These are phyloP conservation scores for Boehmeria nivea DNA, from an alignment of 306 rosid genomes.

Conservation along the genomic window DNA sequence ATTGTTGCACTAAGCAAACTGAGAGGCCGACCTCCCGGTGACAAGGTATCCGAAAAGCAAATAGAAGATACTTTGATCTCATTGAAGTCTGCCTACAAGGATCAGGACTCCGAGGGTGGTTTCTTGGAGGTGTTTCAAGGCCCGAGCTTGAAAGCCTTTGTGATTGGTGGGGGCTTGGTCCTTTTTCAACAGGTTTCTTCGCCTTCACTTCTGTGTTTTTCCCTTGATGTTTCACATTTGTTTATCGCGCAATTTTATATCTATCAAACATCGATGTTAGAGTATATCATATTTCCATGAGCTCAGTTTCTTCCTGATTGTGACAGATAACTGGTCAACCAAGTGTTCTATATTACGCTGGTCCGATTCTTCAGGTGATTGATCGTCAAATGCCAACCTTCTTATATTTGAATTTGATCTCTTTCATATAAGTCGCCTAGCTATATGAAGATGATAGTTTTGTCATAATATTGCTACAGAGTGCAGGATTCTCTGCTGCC, in stretches of 20 bases:
- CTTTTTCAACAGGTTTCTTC: slow-evolving; percentile 82
- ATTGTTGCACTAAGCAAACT: slow-evolving; percentile 57
- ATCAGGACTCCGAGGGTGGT: slow-evolving; percentile 71
- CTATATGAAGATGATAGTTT: slow-evolving; percentile 17
- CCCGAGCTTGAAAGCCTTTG: slow-evolving; percentile 81
- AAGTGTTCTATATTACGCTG: slow-evolving; percentile 92
- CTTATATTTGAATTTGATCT: slow-evolving; percentile 1
- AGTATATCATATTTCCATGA: slow-evolving; percentile 28
- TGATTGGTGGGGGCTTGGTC: slow-evolving; percentile 85
- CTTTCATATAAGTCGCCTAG: slow-evolving; percentile 7
- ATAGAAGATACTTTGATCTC: slow-evolving; percentile 70
- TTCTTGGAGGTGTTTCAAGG: slow-evolving; percentile 94
- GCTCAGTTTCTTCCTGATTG: slow-evolving; percentile 35
- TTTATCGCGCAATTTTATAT: no score
- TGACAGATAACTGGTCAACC: slow-evolving; percentile 98
- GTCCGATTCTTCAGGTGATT: slow-evolving; percentile 87
- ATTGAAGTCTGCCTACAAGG: slow-evolving; percentile 62
- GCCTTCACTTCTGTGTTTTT: slow-evolving; percentile 14
- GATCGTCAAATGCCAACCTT: slow-evolving; percentile 17
- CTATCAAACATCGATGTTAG: no score
- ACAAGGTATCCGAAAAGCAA: slow-evolving; percentile 69
- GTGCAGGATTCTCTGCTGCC: slow-evolving; percentile 95
- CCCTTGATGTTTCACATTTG: no score
- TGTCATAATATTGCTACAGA: slow-evolving; percentile 37
- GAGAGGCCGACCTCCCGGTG: slow-evolving; percentile 77